Evolutionary conservation across 306 rosid genomes (phyloP).

Genomic region (Quillaja saponaria): DNA sequence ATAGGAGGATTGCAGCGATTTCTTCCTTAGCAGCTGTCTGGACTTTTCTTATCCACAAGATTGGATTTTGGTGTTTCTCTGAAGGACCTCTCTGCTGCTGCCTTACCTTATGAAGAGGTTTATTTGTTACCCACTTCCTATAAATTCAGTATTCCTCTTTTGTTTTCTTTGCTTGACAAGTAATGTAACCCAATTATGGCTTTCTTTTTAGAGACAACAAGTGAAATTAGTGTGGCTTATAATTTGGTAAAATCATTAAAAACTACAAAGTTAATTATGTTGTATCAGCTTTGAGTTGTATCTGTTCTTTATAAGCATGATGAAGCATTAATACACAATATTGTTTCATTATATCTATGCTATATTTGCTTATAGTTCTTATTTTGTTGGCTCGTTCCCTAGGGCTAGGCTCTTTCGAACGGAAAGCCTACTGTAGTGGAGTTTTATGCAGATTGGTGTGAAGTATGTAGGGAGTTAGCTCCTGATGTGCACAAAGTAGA

Average conservation of each 20-base stretch:
- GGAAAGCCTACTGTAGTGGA: slow-evolving; percentile 98
- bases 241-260: no score
- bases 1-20: slow-evolving; percentile 58
- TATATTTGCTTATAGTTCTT: slow-evolving; percentile 21
- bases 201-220: not conserved
- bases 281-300: not conserved
- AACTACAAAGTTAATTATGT: not conserved
- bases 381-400: slow-evolving; percentile 16
- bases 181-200: not conserved
- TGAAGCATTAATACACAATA: not conserved
- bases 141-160: not conserved
- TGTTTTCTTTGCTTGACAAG: not conserved
- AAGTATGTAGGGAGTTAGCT: slow-evolving; percentile 91
- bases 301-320: no score
- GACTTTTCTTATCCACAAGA: slow-evolving; percentile 65
- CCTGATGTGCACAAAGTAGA: slow-evolving; percentile 91
- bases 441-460: slow-evolving; percentile 99
- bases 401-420: slow-evolving; percentile 94
- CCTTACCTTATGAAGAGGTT: slow-evolving; percentile 92
- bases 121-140: not conserved
- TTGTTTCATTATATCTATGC: slow-evolving; percentile 1
- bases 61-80: slow-evolving; percentile 91
- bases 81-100: slow-evolving; percentile 77
- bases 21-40: slow-evolving; percentile 76
- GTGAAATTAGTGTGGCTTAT: not conserved